Conservation (phyloP, 805 yeast species). For the Saccharomycopsis sp. region DNA sequence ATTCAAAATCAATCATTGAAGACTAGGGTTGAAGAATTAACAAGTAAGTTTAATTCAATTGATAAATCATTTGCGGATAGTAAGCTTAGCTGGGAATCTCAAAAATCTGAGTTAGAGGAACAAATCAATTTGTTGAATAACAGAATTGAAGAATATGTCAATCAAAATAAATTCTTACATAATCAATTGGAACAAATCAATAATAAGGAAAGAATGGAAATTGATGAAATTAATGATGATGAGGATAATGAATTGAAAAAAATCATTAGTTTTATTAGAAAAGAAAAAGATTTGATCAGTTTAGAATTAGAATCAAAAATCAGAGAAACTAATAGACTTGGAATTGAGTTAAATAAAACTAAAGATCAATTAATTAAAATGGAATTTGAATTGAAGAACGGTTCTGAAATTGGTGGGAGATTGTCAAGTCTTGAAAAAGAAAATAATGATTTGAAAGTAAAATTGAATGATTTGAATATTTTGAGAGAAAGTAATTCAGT, state of each 20-base stretch:
- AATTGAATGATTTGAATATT: conserved; percentile 41
- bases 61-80: conserved; percentile 26
- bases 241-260: conserved; percentile 33
- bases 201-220: conserved; percentile 15
- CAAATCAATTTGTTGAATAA: conserved; percentile 35
- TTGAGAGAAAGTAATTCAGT: conserved; percentile 60
- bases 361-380: conserved; percentile 42
- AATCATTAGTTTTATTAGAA: conserved; percentile 51
- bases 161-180: conserved; percentile 59
- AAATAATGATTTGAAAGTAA: conserved; percentile 38
- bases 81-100: conserved; percentile 36
- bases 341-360: conserved; percentile 38
- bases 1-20: conserved; percentile 23
- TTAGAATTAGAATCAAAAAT: conserved; percentile 41
- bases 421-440: conserved; percentile 23
- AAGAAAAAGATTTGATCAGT: conserved; percentile 64
- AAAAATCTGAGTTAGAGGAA: conserved; percentile 32
- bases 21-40: conserved; percentile 24
- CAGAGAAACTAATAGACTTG: conserved; percentile 45
- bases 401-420: conserved; percentile 26
- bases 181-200: conserved; percentile 49
- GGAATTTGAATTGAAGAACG: conserved; percentile 34
- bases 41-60: conserved; percentile 1
- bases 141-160: conserved; percentile 44
- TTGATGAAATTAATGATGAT: conserved; percentile 18